Evolutionary conservation across 1,284 basidiomycete genomes (phyloP).

Genomic region (Cryptococcus sp.): DNA sequence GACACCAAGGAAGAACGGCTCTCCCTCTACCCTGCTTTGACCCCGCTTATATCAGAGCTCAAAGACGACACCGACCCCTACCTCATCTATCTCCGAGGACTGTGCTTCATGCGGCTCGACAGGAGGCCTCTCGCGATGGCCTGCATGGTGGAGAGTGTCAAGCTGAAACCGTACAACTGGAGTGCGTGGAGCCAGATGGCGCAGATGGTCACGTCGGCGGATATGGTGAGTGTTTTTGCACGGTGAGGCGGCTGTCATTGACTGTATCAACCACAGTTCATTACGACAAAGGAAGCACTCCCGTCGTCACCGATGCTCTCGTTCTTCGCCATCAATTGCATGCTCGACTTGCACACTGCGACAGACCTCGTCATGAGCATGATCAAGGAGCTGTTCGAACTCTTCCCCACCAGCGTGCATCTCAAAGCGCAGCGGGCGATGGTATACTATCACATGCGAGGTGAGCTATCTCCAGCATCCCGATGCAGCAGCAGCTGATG

Average conservation of each 20-base stretch:
- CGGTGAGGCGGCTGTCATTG: neutral
- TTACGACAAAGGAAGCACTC: constrained; percentile 46
- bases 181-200: constrained; percentile 81
- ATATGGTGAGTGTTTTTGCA: constrained; percentile 66
- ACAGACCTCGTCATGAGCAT: constrained; percentile 70
- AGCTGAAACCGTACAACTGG: constrained; percentile 92
- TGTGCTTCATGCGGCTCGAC: constrained; percentile 73
- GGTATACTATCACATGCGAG: constrained; percentile 84
- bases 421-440: constrained; percentile 80
- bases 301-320: constrained; percentile 45
- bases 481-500: too few relatives aligned
- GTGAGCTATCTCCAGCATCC: constrained; percentile 53
- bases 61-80: constrained; percentile 68
- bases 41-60: constrained; percentile 61
- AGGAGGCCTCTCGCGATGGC: constrained; percentile 83
- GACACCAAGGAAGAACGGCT: constrained; percentile 65
- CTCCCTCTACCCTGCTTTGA: constrained; percentile 66
- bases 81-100: constrained; percentile 78
- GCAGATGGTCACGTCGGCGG: constrained; percentile 77
- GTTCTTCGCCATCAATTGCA: constrained; percentile 84
- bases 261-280: constrained; percentile 33
- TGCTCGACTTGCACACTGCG: constrained; percentile 84
- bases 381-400: constrained; percentile 72
- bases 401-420: constrained; percentile 81
- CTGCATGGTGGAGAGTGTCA: constrained; percentile 70